These are phyloP conservation scores for Cyclotella baltica DNA, from an alignment of 108 stramenopile genomes.

Conservation along the genomic window DNA sequence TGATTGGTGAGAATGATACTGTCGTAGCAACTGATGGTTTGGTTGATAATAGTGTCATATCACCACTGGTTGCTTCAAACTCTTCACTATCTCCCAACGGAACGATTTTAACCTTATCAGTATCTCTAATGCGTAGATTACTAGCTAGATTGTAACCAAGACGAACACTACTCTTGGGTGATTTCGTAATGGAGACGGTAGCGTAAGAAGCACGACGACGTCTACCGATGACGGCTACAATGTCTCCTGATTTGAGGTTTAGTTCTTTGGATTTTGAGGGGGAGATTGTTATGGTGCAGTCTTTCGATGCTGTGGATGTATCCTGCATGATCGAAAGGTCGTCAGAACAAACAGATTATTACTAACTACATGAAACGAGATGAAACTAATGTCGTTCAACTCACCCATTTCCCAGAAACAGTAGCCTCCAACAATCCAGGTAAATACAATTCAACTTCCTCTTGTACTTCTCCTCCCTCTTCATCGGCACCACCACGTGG, in stretches of 20 bases:
- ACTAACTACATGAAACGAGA: neutral
- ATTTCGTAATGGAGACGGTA: constrained; percentile 53
- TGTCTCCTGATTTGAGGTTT: constrained; percentile 62
- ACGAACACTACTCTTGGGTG: constrained; percentile 51
- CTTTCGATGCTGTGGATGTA: constrained; percentile 46
- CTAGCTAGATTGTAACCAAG: constrained; percentile 71
- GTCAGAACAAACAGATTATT: neutral
- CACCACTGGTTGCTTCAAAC: constrained; percentile 56
- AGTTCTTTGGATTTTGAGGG: constrained; percentile 88
- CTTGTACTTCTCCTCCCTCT: constrained; percentile 37
- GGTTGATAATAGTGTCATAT: constrained; percentile 68
- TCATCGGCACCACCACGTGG: constrained; percentile 24
- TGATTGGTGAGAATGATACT: constrained; percentile 81
- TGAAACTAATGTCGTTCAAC: constrained; percentile 16
- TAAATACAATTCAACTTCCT: constrained; percentile 65
- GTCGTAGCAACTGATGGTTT: constrained; percentile 56
- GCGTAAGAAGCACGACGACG: constrained; percentile 83
- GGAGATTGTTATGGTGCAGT: constrained; percentile 65
- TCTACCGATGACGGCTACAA: constrained; percentile 77
- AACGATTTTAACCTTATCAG: constrained; percentile 80
- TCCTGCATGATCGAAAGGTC: constrained; percentile 28
- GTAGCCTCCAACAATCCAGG: constrained; percentile 81
- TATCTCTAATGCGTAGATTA: constrained; percentile 77
- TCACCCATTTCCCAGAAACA: constrained; percentile 61
- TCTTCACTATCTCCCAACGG: constrained; percentile 44